Evolutionary conservation across 2,329 filamentous ascomycete genomes (phyloP), one percentile per base, ranked within the genome.

Genomic region (Pyricularia sp.): DNA sequence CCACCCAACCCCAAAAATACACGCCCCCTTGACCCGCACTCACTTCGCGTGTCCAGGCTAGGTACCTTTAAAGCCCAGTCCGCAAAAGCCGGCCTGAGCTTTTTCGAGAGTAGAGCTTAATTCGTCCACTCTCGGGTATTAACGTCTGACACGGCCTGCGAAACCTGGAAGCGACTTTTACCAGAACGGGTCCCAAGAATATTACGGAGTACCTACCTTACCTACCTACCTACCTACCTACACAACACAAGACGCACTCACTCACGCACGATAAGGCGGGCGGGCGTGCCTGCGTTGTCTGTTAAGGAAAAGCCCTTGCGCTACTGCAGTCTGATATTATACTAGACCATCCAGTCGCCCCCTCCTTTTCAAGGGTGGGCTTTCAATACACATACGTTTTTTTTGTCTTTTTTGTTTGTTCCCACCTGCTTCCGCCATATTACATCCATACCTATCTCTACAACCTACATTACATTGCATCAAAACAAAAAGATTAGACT

Each of bases 51-150:
- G 42, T 55, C 42, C 42, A 55, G 42, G 42, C 42, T 55, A 55
- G 42, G 17, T 55, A 55, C 42, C 20, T 55, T 17, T n/a, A 55
- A n/a, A 55, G 42, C 42, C 42, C 42, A 55, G 42, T 55, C 42
- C 42, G 20, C 42, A 55, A 55, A 55, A 55, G 42, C 42, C 42
- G 42, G 42, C 42, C 42, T 55, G 42, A 55, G 42, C 42, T 55
- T 55, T 55, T 55, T 55, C 42, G 20, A 55, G 42, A 55, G 17
- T 17, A 61, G 58, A 61, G 58, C 58, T 61, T 61, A 61, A 61
- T 61, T 61, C 58, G 58, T 61, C 58, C 58, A 61, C 58, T 61
- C 58, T 61, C 58, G 58, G 58, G 58, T 61, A 61, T 61, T 28
- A 28, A 61, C 58, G 58, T 61, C 58, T 61, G 58, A 61, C 58